A percentile compares a stretch with the other conserved stretches of the same genome.
phyloP scores from a whole-genome alignment of 306 rosid genomes.

The Lupinus albus region DNA sequence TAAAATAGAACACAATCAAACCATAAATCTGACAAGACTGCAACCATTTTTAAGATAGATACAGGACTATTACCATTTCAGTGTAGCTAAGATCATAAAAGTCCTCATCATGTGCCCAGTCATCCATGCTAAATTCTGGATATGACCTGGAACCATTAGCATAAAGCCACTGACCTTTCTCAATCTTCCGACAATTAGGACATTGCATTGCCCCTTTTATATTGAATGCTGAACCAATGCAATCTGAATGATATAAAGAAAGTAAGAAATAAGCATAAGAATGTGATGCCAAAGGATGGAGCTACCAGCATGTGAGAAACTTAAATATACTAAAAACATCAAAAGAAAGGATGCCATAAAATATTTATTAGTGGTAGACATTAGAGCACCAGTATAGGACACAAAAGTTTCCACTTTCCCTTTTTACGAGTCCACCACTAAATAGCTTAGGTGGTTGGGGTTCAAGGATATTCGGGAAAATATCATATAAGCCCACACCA shows the following conservation, averaged over 20 bases:
- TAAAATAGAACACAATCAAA: conserved; percentile 32
- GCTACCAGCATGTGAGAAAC: conserved; percentile 26
- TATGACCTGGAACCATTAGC: conserved; percentile 83
- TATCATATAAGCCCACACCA: conserved; percentile 16
- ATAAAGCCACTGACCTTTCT: conserved; percentile 99
- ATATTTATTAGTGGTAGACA: background rate
- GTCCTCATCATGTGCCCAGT: conserved; percentile 94
- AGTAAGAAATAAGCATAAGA: conserved; percentile 31
- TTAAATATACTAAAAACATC: conserved; percentile 14
- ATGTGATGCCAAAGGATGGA: conserved; percentile 12
- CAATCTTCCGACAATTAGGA: conserved; percentile 97
- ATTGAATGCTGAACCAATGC: conserved; percentile 98
- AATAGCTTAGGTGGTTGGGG: background rate
- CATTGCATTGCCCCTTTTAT: conserved; percentile 98
- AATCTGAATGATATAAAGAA: conserved; percentile 58
- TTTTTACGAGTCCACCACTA: background rate
- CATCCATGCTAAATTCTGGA: conserved; percentile 86
- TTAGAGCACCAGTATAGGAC: conserved; percentile 2
- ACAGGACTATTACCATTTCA: conserved; percentile 74
- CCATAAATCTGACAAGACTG: conserved; percentile 17
- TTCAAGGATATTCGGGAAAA: background rate
- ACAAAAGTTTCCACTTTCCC: conserved; percentile 17
- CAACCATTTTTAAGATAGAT: conserved; percentile 59
- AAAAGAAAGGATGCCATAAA: conserved; percentile 26
- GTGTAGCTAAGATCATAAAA: conserved; percentile 89